Evolutionary conservation across 176 grass and related monocot species (phyloP).

Genomic region (Oryza meyeriana): DNA sequence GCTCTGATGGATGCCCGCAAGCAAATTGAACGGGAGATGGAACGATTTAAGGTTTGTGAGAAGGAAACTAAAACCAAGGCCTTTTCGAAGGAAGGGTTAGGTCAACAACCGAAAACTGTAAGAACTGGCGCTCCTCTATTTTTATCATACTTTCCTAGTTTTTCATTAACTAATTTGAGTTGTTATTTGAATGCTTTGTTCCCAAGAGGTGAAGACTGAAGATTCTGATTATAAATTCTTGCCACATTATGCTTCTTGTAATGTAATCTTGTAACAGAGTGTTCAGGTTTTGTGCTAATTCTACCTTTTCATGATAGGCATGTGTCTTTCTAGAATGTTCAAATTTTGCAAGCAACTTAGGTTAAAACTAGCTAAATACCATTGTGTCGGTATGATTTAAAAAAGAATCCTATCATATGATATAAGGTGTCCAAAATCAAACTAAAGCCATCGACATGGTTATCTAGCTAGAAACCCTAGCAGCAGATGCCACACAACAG

Average conservation of each 20-base stretch:
- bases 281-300: not conserved
- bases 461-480: not conserved
- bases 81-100: conserved; percentile 98
- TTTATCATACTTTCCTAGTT: conserved; percentile 15
- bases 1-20: conserved; percentile 98
- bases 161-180: conserved; percentile 17
- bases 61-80: conserved; percentile 99
- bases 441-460: not conserved
- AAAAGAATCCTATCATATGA: not conserved
- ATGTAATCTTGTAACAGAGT: not conserved
- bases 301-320: not conserved
- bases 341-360: not conserved
- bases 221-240: conserved; percentile 24
- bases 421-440: not conserved
- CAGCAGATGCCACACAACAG: not conserved
- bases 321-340: not conserved
- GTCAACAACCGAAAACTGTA: conserved; percentile 99
- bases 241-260: not conserved
- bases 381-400: not conserved
- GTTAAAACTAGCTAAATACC: not conserved
- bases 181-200: conserved; percentile 14
- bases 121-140: conserved; percentile 34
- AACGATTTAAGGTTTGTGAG: conserved; percentile 99
- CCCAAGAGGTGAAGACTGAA: not conserved
- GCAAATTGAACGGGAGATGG: conserved; percentile 98